Conservation (phyloP, 257 asterid genomes). For the Plantago ovata region DNA sequence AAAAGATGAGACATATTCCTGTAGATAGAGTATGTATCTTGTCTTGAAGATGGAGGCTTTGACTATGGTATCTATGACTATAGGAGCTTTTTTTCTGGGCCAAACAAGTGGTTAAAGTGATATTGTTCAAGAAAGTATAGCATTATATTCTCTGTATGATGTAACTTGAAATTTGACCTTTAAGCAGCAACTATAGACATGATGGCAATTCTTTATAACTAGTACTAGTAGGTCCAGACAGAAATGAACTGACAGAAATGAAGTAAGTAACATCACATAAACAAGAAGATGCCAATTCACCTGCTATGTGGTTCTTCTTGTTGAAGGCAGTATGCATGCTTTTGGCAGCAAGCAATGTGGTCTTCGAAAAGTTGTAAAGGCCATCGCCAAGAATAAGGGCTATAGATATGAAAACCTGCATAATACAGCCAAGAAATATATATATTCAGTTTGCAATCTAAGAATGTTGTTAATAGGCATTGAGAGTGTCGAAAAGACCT, state of each 20-base stretch:
- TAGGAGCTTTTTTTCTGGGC: background rate
- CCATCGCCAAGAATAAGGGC: conserved; percentile 88
- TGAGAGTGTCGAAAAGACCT: conserved; percentile 26
- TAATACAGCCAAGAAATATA: no score
- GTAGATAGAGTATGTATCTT: background rate
- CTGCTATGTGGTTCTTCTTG: conserved; percentile 33
- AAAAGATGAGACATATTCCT: background rate
- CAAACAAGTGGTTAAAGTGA: background rate
- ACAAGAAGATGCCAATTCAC: conserved; percentile 20
- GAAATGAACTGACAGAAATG: background rate
- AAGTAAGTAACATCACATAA: background rate
- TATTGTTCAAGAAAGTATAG: conserved; percentile 9
- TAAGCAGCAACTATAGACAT: background rate
- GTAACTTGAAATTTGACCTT: conserved; percentile 4
- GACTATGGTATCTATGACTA: background rate
- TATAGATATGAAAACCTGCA: conserved; percentile 81
- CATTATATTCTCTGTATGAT: conserved; percentile 4
- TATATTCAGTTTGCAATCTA: background rate
- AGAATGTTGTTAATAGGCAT: background rate
- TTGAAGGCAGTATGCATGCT: conserved; percentile 47
- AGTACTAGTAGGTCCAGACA: background rate
- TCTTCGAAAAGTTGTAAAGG: conserved; percentile 72
- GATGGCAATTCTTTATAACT: background rate
- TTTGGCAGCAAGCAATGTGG: conserved; percentile 41
- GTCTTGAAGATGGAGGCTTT: conserved; percentile 2